phyloP scores from a whole-genome alignment of 2,329 filamentous ascomycete species.

The Teratosphaeria viscida region DNA sequence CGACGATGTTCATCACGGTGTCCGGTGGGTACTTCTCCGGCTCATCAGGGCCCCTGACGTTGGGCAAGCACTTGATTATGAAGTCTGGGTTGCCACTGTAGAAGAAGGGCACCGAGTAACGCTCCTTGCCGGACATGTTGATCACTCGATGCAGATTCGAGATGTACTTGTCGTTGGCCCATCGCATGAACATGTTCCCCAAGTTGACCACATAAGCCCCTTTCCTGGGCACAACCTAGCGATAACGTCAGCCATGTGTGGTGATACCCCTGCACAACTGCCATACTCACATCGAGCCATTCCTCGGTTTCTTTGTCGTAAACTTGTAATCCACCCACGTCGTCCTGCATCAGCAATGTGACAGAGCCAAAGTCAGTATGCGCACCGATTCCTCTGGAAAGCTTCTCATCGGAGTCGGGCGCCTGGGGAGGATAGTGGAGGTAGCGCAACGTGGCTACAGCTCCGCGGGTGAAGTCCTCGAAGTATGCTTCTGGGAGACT shows the following conservation, averaged over 20 bases:
- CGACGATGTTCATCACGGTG: neutral
- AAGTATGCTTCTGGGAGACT: neutral
- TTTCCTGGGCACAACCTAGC: conserved; percentile 2
- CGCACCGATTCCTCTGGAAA: neutral
- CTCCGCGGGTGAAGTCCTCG: neutral
- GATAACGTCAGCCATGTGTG: neutral
- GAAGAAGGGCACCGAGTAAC: neutral
- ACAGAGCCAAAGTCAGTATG: neutral
- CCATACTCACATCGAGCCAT: neutral
- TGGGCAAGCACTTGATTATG: neutral
- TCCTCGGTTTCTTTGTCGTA: neutral
- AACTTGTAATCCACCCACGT: neutral
- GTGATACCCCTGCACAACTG: no score
- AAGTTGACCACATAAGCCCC: conserved; percentile 40
- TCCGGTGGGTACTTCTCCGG: neutral
- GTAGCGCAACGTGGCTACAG: neutral
- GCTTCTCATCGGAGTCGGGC: neutral
- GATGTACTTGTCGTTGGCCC: neutral
- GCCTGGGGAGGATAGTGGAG: neutral
- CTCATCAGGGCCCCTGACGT: neutral
- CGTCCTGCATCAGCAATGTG: neutral
- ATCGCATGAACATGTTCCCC: conserved; percentile 40
- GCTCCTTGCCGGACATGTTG: neutral
- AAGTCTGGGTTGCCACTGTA: neutral
- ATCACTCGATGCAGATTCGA: neutral